Base-by-base conservation (phyloP, 176 grass and related monocot genomes). In the Echinochloa phyllopogon region DNA sequence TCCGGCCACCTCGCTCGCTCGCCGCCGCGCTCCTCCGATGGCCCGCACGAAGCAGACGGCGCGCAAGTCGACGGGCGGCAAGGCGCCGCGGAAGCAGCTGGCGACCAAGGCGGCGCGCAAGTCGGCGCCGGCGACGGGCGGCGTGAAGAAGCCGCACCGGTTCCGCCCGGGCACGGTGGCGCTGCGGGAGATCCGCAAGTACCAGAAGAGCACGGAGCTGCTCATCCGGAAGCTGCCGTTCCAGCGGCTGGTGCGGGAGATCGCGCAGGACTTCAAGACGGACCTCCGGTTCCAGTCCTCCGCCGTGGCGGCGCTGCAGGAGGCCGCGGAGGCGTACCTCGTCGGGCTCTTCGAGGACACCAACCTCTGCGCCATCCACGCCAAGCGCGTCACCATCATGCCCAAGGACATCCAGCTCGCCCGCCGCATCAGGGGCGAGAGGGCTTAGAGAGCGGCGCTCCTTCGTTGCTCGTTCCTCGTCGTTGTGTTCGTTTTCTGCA, bases 191-290 rank as follows among this genome's bases (percentile, higher is more conserved):
- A 98, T 94, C 79, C 85, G 90, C 82, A 94, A 93, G 88, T 98
- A 98, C 66, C 90, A 98, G 92, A 98, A 98, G 90, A 93, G 92
- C 84, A 98, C 90, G 4, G 95, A 98, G 88, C 87, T 98, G 70
- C 90, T 98, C 0, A 97, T 97, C 86, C 70, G 95, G 44, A 97
- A 97, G 92, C 90, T 97, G 1, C 92, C 94, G 0, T 97, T 94
- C 72, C 92, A 97, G 95, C 83, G 92, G 56, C 72, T 97, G 9
- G 90, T 94, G 24, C 82, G 92, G 2, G 95, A 97, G 92, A 97
- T 97, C 37, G 95, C 92, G 2, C 90, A 97, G 74, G 95, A 94
- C 74, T 97, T 97, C 90, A 97, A 97, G 90, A 97, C 92, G 21
- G 92, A 94, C 79, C 88, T 97, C 10, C 82, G 88, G 6, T 97